Percentiles rank a stretch among this genome's conserved stretches.
Evolutionary conservation across 2,329 filamentous ascomycete species (phyloP).

Genomic region (Paracorniculantispora psalliotae): DNA sequence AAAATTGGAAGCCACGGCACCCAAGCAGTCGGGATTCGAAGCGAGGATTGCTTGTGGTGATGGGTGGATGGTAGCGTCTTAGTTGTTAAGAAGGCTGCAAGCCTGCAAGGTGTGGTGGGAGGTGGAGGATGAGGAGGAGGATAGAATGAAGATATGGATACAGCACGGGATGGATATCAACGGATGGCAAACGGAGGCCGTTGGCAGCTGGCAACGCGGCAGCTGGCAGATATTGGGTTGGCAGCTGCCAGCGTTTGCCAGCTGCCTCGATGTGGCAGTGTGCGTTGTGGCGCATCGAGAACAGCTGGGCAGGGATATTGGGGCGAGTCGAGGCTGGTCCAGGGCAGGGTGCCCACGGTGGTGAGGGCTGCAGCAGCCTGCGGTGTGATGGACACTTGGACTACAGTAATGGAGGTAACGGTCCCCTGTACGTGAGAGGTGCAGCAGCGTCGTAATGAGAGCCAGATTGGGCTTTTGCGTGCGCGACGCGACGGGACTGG

Average conservation of each 20-base stretch:
- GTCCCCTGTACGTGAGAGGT: too few species aligned
- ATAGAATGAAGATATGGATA: neutral
- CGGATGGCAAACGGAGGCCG: neutral
- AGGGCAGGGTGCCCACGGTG: too few species aligned
- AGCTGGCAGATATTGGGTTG: neutral
- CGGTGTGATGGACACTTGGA: too few species aligned
- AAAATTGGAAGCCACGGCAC: neutral
- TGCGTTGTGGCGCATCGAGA: neutral
- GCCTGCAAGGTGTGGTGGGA: neutral
- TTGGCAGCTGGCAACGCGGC: neutral
- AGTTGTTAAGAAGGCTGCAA: neutral
- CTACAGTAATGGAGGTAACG: too few species aligned
- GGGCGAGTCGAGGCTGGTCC: neutral
- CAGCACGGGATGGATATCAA: neutral
- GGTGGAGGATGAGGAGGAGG: neutral
- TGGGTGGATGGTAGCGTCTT: neutral
- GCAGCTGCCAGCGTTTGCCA: conserved; percentile 3
- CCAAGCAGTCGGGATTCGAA: neutral
- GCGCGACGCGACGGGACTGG: too few species aligned
- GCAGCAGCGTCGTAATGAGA: neutral
- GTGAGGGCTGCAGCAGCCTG: too few species aligned
- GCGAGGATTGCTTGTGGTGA: neutral
- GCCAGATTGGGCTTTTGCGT: neutral
- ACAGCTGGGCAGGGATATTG: conserved; percentile 8
- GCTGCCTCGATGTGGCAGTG: conserved; percentile 10